Percentiles rank a stretch among this genome's conserved stretches.
phyloP scores from a whole-genome alignment of 164 flowering plant species.

The Protea cynaroides region DNA sequence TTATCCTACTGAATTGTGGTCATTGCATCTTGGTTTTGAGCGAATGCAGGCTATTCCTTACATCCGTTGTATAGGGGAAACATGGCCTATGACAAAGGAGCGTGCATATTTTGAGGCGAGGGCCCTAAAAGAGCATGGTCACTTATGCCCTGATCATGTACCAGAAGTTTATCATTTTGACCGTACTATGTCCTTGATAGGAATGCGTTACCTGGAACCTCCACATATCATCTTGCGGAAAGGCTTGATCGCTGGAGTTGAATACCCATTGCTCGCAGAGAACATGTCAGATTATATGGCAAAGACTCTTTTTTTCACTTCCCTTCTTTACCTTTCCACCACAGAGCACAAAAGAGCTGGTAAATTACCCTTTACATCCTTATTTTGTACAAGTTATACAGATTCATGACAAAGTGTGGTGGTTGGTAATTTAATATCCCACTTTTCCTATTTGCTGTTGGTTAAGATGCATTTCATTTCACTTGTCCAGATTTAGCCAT shows the following conservation, averaged over 20 bases:
- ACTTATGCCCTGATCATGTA: slow-evolving; percentile 72
- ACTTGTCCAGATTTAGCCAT: no score
- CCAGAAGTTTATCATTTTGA: slow-evolving; percentile 96
- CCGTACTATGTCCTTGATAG: slow-evolving; percentile 78
- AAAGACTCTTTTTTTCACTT: slow-evolving; percentile 69
- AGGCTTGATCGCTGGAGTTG: slow-evolving; percentile 84
- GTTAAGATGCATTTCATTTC: no score
- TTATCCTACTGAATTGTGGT: no score
- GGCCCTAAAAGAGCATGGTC: slow-evolving; percentile 61
- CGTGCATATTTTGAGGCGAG: slow-evolving; percentile 89
- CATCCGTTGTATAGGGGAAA: slow-evolving; percentile 89
- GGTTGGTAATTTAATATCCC: no score
- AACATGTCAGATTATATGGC: slow-evolving; percentile 87
- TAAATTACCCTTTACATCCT: slow-evolving; percentile 11
- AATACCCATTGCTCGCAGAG: slow-evolving; percentile 82
- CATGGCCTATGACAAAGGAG: slow-evolving; percentile 96
- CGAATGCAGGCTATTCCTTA: slow-evolving; percentile 77
- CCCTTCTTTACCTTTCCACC: slow-evolving; percentile 74
- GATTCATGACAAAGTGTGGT: no score
- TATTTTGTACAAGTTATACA: no score
- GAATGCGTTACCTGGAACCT: slow-evolving; percentile 91
- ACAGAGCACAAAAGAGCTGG: slow-evolving; percentile 80
- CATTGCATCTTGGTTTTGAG: slow-evolving; percentile 1
- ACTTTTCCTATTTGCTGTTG: no score
- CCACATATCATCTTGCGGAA: slow-evolving; percentile 92